Base-by-base conservation (phyloP, 345 rosid genomes). In the Camelina neglecta region DNA sequence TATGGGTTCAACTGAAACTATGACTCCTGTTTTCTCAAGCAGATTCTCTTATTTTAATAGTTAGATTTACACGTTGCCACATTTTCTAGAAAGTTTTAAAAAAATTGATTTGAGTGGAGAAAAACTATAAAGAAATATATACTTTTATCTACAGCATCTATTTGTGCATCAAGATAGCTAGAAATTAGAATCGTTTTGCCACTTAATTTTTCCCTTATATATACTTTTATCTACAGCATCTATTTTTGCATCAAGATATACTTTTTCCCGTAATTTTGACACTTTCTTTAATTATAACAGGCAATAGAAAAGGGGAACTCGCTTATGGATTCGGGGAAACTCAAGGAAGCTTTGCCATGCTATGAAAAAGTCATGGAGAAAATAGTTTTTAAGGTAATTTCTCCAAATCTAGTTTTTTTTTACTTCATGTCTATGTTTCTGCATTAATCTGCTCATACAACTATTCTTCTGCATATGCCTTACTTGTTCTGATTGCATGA, bases 251-350 rank as follows among this genome's bases (percentile, higher is more conserved):
- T 48, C 69, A 33, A 51, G 71, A 47, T 39, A 29, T 65, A 48
- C 18, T 65, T 16, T 24, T 53, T 69, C 79, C 47, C 33, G 54
- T 69, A 24, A 45, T 63, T 31, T 69, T 69, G 13, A 23, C 59
- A 33, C 33, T 16, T 60, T 24, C 42, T 73, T 56, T 47, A 24
- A 49, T 31, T 23, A 74, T 78, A 74, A 69, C 81, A 90, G 98
- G 87, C 79, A 54, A 67, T 91, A 81, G 82, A 83, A 48, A 86
- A 88, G 29, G 98, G 97, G 18, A 85, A 91, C 79, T 80, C 86
- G 56, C 82, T 89, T 74, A 88, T 93, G 98, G 87, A 88, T 76
- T 81, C 84, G 20, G 97, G 97, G 70, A 87, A 78, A 76, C 94
- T 93, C 50, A 84, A 88, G 72, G 92, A 89, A 65, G 92, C 97